phyloP scores from a whole-genome alignment of 2,329 filamentous ascomycete species.

The Penicillium sp. region DNA sequence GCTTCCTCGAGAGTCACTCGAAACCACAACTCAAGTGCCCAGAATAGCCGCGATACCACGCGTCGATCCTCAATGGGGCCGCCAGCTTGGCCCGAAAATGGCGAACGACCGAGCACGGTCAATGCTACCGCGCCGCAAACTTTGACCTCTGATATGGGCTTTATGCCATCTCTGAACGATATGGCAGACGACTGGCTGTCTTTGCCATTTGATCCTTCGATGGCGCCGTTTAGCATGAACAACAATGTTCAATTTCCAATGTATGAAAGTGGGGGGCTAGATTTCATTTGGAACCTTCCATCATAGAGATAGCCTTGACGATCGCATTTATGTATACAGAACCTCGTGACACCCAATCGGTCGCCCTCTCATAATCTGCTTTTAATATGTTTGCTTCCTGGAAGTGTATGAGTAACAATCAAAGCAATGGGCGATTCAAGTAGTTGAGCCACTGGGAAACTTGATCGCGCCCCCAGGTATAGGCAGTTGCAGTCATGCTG shows the following conservation, averaged over 20 bases:
- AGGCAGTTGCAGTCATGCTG: too few relatives aligned
- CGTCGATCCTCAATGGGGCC: slow-evolving; percentile 27
- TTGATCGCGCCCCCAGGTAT: too few relatives aligned
- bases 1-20: slow-evolving; percentile 29
- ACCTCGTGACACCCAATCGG: too few relatives aligned
- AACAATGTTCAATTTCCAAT: slow-evolving; percentile 35
- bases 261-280: slow-evolving; percentile 35
- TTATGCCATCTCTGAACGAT: slow-evolving; percentile 26
- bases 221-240: slow-evolving; percentile 40
- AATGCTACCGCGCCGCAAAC: slow-evolving; percentile 20
- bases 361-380: too few relatives aligned
- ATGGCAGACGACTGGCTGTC: slow-evolving; percentile 40
- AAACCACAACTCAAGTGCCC: background rate
- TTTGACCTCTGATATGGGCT: slow-evolving; percentile 23
- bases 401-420: too few relatives aligned
- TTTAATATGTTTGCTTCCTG: too few relatives aligned
- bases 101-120: slow-evolving; percentile 16
- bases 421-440: too few relatives aligned
- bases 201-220: slow-evolving; percentile 39
- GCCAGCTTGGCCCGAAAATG: slow-evolving; percentile 21
- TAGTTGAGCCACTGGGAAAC: too few relatives aligned
- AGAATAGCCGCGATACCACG: slow-evolving; percentile 19
- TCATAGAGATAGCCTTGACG: slow-evolving; percentile 17
- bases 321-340: too few relatives aligned
- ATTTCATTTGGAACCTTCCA: slow-evolving; percentile 42